Evolutionary conservation across 2,329 filamentous ascomycete species (phyloP), one percentile per base, ranked within the genome.

Genomic region (Colletotrichum euphorbiae): DNA sequence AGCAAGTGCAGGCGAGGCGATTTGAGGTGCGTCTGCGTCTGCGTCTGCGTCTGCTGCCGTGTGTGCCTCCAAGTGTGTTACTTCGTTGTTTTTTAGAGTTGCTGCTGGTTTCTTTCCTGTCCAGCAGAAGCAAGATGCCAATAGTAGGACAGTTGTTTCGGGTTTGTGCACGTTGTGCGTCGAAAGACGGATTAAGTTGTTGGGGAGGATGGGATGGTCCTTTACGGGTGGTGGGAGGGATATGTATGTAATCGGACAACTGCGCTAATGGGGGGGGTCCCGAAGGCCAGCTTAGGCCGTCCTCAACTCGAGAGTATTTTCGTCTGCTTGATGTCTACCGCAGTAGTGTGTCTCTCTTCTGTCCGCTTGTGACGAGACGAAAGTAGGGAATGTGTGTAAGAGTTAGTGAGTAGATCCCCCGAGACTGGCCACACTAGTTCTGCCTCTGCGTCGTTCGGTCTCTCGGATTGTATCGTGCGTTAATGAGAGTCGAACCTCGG

Each of bases 121-220:
- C 66, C 61, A 69, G 66, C 66, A 69, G 62, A 69, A 66, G 66
- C 55, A 60, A 60, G 48, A 60, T 69, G 61, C 66, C 61, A 66
- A 66, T 60, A 69, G 61, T 59, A 69, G 61, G 54, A 66, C 55
- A 56, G 61, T 38, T 60, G 66, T 69, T 69, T 69, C 66, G 66
- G 61, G 62, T 69, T 69, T 54, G 54, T 55, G 66, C 66, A 50
- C 55, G 66, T 66, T 66, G 66, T 69, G 66, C 66, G 31, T 65
- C 61, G 55, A 66, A 17, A 64, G 56, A 55, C 42, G 55, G 55
- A 66, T 69, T 66, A 69, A 60, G 66, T 69, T 69, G 61, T 66
- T 61, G 52, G 66, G 66, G 54, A 50, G 52, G 61, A 55, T 69
- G 62, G 66, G 66, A 69, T 42, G 66, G 52, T 54, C 65, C 65